Percentiles rank a stretch among this genome's conserved stretches.
Conservation (phyloP, 371 early-diverging fungal species). For the Thermomucor indicae-seudaticae region DNA sequence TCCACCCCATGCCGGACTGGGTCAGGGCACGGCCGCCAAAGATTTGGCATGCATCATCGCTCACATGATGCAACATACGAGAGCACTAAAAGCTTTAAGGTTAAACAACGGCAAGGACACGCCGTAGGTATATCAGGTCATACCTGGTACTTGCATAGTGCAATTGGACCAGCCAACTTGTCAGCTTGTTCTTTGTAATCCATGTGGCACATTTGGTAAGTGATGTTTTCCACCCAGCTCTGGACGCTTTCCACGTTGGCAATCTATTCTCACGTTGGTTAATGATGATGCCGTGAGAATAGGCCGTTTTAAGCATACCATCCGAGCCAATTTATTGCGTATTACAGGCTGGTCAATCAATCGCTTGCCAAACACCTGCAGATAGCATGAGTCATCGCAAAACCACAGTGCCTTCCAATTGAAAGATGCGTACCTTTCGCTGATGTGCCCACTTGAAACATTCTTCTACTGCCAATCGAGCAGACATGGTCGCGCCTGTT, state of each 20-base stretch:
- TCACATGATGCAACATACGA: slow-evolving; percentile 51
- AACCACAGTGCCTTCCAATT: too few species aligned
- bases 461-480: slow-evolving; percentile 27
- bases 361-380: slow-evolving; percentile 80
- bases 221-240: slow-evolving; percentile 59
- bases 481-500: slow-evolving; percentile 15
- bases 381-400: too few species aligned
- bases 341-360: slow-evolving; percentile 66
- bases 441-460: slow-evolving; percentile 80
- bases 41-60: slow-evolving; percentile 68
- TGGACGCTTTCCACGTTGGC: slow-evolving; percentile 57
- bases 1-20: slow-evolving; percentile 59
- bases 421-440: too few species aligned
- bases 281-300: not conserved
- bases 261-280: slow-evolving; percentile 27
- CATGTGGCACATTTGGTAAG: slow-evolving; percentile 67
- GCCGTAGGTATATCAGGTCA: not conserved
- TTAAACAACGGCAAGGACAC: not conserved
- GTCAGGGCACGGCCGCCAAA: slow-evolving; percentile 70
- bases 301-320: slow-evolving; percentile 33
- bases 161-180: slow-evolving; percentile 69
- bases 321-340: slow-evolving; percentile 55
- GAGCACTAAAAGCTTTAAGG: slow-evolving; percentile 22
- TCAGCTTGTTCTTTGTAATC: slow-evolving; percentile 55
- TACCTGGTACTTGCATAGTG: slow-evolving; percentile 54